Base-by-base conservation (phyloP, 176 grass and related monocot species). In the Carex pumila region DNA sequence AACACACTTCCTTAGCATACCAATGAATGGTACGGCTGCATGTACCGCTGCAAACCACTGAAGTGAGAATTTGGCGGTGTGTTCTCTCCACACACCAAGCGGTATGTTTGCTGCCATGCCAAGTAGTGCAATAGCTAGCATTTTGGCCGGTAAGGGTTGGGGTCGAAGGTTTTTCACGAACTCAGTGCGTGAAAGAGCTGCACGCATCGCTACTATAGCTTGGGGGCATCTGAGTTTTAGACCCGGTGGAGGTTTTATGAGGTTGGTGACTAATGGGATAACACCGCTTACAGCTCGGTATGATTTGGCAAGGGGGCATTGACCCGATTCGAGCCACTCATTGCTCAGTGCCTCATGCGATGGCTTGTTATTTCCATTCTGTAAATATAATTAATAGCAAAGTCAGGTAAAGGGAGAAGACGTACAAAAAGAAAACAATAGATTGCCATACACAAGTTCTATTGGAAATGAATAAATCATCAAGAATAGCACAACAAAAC, bases 81-180 rank as follows among this genome's bases (percentile, higher is more conserved):
- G 96, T 79, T 93, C 96, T 30, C 96, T 84, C 96, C 96, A 99
- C 55, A 99, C 83, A 17, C 96, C 96, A 30, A 99, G 91, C 54
- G 96, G 96, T 32, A 99, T 85, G 60, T 99, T 99, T n/a, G 79
- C 93, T 22, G 96, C 96, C 93, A 99, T 99, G 19, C 96, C 96
- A 0, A 99, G 91, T 25, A 99, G 79, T 14, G 90, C 93, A 50
- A 99, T 94, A 18, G 93, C 91, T 63, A 99, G 65, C 91, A 95
- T 92, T 86, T 99, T 99, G n/a, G 92, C 6, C 0, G 88, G 91
- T n/a, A 99, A 82, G 1, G 93, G 88, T 57, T 99, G 92, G 15
- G 96, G 96, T 19, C 96, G 93, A 37, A 99, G 96, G 52, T 87
- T 91, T 86, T 93, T 99, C 85, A 95, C 93, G 2, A 95, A 89